Conservation (phyloP, 768 basidiomycete genomes). For the Rhodotorula paludigena region DNA sequence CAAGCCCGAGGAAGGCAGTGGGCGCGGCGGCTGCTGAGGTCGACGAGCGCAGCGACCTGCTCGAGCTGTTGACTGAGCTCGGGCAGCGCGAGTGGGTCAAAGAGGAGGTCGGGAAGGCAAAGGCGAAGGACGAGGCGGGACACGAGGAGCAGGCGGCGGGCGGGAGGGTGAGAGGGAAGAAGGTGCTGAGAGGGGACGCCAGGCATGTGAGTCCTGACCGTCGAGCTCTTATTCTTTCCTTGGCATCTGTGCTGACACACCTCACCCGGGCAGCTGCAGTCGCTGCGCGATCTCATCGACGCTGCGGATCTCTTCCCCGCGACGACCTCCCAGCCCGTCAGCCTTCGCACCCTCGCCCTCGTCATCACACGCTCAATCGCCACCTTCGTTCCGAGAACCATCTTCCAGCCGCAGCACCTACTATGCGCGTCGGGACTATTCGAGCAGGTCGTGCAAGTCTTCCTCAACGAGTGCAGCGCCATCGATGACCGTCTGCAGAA, state of each 20-base stretch:
- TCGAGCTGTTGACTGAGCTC: slow-evolving; percentile 4
- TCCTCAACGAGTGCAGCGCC: neutral
- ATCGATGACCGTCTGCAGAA: neutral
- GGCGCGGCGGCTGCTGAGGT: neutral
- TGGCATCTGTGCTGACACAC: neutral
- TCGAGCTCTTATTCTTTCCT: neutral
- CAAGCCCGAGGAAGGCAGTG: neutral
- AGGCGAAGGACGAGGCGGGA: neutral
- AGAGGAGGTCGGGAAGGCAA: neutral
- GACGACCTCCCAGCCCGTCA: neutral
- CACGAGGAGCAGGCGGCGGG: neutral
- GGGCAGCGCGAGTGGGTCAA: neutral
- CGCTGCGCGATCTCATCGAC: slow-evolving; percentile 28
- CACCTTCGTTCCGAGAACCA: slow-evolving; percentile 16
- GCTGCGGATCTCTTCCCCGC: slow-evolving; percentile 4
- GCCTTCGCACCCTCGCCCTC: slow-evolving; percentile 14
- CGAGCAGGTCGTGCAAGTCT: neutral
- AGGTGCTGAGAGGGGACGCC: neutral
- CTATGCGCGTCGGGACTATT: slow-evolving; percentile 26
- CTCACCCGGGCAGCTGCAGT: neutral
- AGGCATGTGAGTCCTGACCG: neutral
- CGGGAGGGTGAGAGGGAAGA: neutral
- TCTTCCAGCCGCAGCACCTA: slow-evolving; percentile 36
- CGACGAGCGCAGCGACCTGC: slow-evolving; percentile 3
- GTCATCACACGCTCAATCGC: slow-evolving; percentile 4